Evolutionary conservation across 371 early-diverging fungal genomes (phyloP).

Genomic region (Circinella minor): DNA sequence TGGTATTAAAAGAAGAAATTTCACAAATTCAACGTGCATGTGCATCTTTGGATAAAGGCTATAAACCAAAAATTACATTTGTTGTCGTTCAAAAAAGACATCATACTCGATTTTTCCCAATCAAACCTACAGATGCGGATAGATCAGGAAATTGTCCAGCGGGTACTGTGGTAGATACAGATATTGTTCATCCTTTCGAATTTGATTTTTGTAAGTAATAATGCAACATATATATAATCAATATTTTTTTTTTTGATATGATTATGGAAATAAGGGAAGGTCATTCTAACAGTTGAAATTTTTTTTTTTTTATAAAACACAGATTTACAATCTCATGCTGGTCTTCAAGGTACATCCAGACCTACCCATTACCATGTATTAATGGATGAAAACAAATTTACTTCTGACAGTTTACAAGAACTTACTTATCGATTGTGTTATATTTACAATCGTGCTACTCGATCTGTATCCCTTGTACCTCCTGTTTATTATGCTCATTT

Average conservation of each 20-base stretch:
- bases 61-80: constrained; percentile 89
- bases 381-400: constrained; percentile 85
- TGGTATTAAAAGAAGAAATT: constrained; percentile 82
- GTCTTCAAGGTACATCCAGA: constrained; percentile 90
- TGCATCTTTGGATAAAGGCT: constrained; percentile 61
- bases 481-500: constrained; percentile 94
- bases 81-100: constrained; percentile 97
- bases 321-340: constrained; percentile 84
- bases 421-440: constrained; percentile 91
- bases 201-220: constrained; percentile 79
- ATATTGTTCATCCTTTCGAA: constrained; percentile 81
- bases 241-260: background rate
- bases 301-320: background rate
- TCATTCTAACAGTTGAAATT: background rate
- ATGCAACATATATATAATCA: too few relatives aligned
- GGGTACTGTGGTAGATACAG: constrained; percentile 92
- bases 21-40: constrained; percentile 77
- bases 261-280: background rate
- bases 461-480: constrained; percentile 82
- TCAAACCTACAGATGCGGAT: constrained; percentile 59
- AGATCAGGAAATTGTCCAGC: constrained; percentile 63
- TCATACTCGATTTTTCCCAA: constrained; percentile 92
- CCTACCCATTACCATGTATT: constrained; percentile 91
- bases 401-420: constrained; percentile 77
- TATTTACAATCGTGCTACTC: constrained; percentile 86